Percentiles rank a stretch among this genome's conserved stretches.
Evolutionary conservation across 2,329 filamentous ascomycete genomes (phyloP).

Genomic region (Juglanconis juglandina): DNA sequence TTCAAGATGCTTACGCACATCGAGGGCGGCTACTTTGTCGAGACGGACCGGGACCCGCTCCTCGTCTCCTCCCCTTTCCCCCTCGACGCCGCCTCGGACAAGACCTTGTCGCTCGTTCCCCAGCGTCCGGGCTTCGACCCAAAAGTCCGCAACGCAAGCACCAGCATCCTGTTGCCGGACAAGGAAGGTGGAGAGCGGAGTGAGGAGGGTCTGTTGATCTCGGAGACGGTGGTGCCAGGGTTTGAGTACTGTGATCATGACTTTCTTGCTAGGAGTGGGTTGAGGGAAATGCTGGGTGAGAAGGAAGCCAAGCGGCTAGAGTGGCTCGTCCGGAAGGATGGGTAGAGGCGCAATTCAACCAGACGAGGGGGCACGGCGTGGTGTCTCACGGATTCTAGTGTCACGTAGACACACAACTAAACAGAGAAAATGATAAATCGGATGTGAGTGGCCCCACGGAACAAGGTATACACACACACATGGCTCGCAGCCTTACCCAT

Average conservation of each 20-base stretch:
- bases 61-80: constrained; percentile 55
- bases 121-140: constrained; percentile 36
- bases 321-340: no score
- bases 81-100: constrained; percentile 32
- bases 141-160: constrained; percentile 49
- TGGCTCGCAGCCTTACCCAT: no score
- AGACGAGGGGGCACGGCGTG: no score
- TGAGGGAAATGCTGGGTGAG: constrained; percentile 50
- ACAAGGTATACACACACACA: no score
- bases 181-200: constrained; percentile 32
- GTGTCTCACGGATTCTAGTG: no score
- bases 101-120: constrained; percentile 31
- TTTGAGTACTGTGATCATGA: constrained; percentile 67
- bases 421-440: no score
- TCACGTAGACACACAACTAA: no score
- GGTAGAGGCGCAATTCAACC: no score
- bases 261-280: constrained; percentile 52
- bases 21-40: constrained; percentile 62
- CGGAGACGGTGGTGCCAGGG: constrained; percentile 65
- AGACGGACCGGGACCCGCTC: constrained; percentile 54
- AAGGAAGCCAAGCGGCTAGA: constrained; percentile 47
- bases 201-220: constrained; percentile 57
- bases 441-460: no score
- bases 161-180: constrained; percentile 55
- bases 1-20: constrained; percentile 53